phyloP scores from a whole-genome alignment of 495 filamentous ascomycete genomes.

The Talaromyces liani region DNA sequence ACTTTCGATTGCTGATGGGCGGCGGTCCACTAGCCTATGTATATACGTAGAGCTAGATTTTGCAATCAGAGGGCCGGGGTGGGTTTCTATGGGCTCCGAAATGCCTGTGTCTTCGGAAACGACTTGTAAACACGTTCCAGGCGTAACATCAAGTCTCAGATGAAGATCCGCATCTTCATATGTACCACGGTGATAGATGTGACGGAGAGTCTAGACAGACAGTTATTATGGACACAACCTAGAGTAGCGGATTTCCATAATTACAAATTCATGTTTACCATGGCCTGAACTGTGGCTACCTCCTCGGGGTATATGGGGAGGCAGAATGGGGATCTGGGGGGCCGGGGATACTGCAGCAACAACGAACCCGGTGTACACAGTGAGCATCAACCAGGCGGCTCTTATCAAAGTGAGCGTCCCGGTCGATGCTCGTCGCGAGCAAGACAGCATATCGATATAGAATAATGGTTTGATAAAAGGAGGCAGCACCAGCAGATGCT shows the following conservation, averaged over 20 bases:
- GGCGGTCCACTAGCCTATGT: slow-evolving; percentile 74
- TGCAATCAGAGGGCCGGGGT: slow-evolving; percentile 48
- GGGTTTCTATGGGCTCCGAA: slow-evolving; percentile 26
- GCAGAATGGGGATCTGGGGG: slow-evolving; percentile 3
- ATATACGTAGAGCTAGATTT: slow-evolving; percentile 41
- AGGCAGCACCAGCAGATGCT: too few relatives aligned
- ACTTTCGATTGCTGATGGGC: slow-evolving; percentile 62
- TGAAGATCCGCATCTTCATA: slow-evolving; percentile 68
- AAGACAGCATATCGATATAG: too few relatives aligned
- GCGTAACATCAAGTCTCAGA: slow-evolving; percentile 61
- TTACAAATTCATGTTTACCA: slow-evolving; percentile 5
- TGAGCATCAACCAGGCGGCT: too few relatives aligned
- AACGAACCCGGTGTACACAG: too few relatives aligned
- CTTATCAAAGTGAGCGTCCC: too few relatives aligned
- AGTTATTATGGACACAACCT: neutral
- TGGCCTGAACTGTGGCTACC: neutral
- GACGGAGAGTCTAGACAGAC: slow-evolving; percentile 59
- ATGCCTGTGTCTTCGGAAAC: slow-evolving; percentile 55
- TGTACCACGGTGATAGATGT: slow-evolving; percentile 86
- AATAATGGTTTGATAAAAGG: too few relatives aligned
- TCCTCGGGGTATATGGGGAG: neutral
- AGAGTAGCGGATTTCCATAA: slow-evolving; percentile 5
- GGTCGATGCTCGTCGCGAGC: too few relatives aligned
- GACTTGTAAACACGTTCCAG: slow-evolving; percentile 54
- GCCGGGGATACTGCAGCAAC: too few relatives aligned